These are phyloP conservation scores for Venturia effusa DNA, from an alignment of 2,329 filamentous ascomycete species.

Conservation along the genomic window DNA sequence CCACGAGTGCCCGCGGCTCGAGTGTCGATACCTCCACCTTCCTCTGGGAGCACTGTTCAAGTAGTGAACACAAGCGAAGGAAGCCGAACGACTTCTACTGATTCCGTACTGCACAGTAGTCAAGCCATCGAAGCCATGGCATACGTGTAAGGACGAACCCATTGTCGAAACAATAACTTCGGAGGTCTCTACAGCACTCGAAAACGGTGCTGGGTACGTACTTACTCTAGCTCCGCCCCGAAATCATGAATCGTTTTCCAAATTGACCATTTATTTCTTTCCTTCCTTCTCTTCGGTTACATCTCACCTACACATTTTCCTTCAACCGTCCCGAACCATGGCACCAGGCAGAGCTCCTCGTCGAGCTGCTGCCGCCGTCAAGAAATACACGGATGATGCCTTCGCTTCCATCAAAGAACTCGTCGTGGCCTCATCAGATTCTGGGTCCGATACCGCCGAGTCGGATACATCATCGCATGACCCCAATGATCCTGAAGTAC, in stretches of 20 bases:
- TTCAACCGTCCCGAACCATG: not conserved
- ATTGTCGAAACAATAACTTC: not conserved
- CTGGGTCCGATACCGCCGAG: not conserved
- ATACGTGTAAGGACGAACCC: not conserved
- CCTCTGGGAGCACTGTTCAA: not conserved
- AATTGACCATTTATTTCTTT: not conserved
- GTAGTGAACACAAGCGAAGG: not conserved
- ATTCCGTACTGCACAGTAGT: too few relatives aligned
- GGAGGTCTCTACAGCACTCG: not conserved
- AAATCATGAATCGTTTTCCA: not conserved
- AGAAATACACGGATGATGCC: constrained; percentile 8
- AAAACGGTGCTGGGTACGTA: not conserved
- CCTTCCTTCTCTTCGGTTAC: not conserved
- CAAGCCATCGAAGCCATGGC: not conserved
- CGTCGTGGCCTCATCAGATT: not conserved
- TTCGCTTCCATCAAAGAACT: constrained; percentile 9
- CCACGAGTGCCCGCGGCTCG: not conserved
- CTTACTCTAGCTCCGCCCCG: not conserved
- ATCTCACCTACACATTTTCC: not conserved
- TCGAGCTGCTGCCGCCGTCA: not conserved
- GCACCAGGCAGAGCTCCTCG: not conserved
- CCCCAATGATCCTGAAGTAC: not conserved
- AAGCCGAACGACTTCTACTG: too few relatives aligned
- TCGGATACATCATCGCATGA: not conserved
- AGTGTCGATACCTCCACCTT: too few relatives aligned